Evolutionary conservation across 371 early-diverging fungal genomes (phyloP).

Genomic region (Entomophthora muscae): DNA sequence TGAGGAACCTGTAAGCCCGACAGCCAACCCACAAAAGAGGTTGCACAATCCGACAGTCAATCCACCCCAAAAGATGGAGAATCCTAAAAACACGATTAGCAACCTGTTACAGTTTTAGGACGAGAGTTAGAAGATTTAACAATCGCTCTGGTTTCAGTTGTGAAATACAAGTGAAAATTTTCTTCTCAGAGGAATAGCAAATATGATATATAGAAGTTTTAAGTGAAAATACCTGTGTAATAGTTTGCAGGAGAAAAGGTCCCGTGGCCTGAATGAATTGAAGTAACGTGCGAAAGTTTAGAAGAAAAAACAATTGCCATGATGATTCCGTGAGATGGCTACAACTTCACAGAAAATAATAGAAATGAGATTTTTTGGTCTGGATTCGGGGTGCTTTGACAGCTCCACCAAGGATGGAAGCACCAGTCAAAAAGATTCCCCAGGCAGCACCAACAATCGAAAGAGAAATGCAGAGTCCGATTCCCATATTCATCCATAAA

Average conservation of each 20-base stretch:
- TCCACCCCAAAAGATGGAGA: slow-evolving; percentile 91
- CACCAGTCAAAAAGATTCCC: slow-evolving; percentile 92
- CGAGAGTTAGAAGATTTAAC: too few relatives aligned
- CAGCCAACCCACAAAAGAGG: slow-evolving; percentile 81
- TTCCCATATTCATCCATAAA: slow-evolving; percentile 80
- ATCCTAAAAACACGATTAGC: slow-evolving; percentile 26
- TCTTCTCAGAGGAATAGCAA: too few relatives aligned
- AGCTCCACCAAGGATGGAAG: slow-evolving; percentile 78
- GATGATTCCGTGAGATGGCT: slow-evolving; percentile 94
- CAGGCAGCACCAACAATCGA: slow-evolving; percentile 93
- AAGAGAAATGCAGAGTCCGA: slow-evolving; percentile 69
- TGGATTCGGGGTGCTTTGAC: slow-evolving; percentile 85
- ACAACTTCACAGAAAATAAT: slow-evolving; percentile 98
- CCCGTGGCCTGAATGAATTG: slow-evolving; percentile 2
- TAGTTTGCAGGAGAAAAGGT: slow-evolving; percentile 27
- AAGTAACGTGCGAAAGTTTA: slow-evolving; percentile 39
- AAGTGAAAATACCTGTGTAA: slow-evolving; percentile 48
- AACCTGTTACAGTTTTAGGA: too few relatives aligned
- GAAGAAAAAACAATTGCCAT: slow-evolving; percentile 90
- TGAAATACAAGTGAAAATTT: too few relatives aligned
- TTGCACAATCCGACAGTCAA: slow-evolving; percentile 89
- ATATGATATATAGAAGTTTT: too few relatives aligned
- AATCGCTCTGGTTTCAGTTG: too few relatives aligned
- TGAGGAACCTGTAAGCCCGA: slow-evolving; percentile 87
- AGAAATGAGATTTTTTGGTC: slow-evolving; percentile 85